Conservation (phyloP, 2,329 filamentous ascomycete genomes). For the Fusarium coicis region DNA sequence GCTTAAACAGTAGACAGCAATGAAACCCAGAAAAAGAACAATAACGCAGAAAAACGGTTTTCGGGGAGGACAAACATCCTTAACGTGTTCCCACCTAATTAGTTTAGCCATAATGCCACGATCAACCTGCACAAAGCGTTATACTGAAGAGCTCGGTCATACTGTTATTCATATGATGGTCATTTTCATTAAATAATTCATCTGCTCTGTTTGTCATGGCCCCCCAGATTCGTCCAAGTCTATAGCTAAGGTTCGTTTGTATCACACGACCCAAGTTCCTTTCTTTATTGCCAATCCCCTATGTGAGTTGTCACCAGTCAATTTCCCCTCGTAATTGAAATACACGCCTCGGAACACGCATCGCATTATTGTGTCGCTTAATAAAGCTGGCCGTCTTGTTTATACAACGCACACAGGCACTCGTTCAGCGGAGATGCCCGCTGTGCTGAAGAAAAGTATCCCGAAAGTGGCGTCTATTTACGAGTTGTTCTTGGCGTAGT, state of each 20-base stretch:
- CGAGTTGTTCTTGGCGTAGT: constrained; percentile 74
- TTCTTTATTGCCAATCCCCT: constrained; percentile 27
- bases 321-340: constrained; percentile 37
- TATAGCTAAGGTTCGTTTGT: constrained; percentile 31
- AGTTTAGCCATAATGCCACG: not conserved
- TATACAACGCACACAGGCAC: constrained; percentile 42
- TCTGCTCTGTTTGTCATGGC: constrained; percentile 30
- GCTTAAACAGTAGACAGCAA: not conserved
- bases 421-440: constrained; percentile 14
- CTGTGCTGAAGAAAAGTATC: constrained; percentile 36
- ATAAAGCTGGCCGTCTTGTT: constrained; percentile 40
- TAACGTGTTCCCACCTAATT: not conserved
- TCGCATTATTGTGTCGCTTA: constrained; percentile 42
- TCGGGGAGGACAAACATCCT: not conserved
- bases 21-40: not conserved
- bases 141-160: not conserved
- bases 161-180: constrained; percentile 19
- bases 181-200: constrained; percentile 45
- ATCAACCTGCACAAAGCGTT: not conserved
- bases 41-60: not conserved
- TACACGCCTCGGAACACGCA: constrained; percentile 36
- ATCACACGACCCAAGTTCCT: constrained; percentile 13
- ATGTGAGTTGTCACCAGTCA: constrained; percentile 27
- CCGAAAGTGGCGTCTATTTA: constrained; percentile 35
- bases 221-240: constrained; percentile 39